These are phyloP conservation scores for Balamuthia mandrillaris DNA, from an alignment of 208 protist genomes.

Conservation along the genomic window DNA sequence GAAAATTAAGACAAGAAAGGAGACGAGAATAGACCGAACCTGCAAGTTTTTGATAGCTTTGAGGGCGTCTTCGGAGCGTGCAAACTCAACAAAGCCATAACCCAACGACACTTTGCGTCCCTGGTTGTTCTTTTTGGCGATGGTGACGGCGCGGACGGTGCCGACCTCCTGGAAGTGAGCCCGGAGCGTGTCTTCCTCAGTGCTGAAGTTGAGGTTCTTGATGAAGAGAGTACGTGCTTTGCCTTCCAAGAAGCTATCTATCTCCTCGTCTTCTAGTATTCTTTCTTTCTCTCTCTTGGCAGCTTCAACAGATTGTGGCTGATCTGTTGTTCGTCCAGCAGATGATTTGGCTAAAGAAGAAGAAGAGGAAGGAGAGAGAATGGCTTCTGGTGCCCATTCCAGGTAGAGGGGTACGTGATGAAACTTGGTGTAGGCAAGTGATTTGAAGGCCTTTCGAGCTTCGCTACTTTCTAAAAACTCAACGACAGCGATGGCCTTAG, in stretches of 20 bases:
- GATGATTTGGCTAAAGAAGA: not conserved
- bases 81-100: constrained; percentile 93
- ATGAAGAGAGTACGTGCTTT: constrained; percentile 79
- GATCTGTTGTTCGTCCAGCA: not conserved
- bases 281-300: not conserved
- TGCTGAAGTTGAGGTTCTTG: constrained; percentile 86
- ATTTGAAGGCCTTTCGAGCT: constrained; percentile 86
- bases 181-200: constrained; percentile 73
- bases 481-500: constrained; percentile 71
- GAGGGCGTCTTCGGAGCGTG: constrained; percentile 44
- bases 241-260: not conserved
- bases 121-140: constrained; percentile 68
- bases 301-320: not conserved
- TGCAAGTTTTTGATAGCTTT: constrained; percentile 65
- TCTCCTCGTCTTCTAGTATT: not conserved
- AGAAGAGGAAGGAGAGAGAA: no score
- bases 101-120: constrained; percentile 69
- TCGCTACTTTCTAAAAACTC: constrained; percentile 71
- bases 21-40: not conserved
- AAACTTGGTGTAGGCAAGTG: constrained; percentile 91
- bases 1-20: not conserved
- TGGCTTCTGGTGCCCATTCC: constrained; percentile 93
- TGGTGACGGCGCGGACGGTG: constrained; percentile 30
- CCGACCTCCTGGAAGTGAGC: constrained; percentile 47
- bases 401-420: constrained; percentile 90